Conservation (phyloP, 192 early-diverging fungal species). For the Coemansia umbellata region DNA sequence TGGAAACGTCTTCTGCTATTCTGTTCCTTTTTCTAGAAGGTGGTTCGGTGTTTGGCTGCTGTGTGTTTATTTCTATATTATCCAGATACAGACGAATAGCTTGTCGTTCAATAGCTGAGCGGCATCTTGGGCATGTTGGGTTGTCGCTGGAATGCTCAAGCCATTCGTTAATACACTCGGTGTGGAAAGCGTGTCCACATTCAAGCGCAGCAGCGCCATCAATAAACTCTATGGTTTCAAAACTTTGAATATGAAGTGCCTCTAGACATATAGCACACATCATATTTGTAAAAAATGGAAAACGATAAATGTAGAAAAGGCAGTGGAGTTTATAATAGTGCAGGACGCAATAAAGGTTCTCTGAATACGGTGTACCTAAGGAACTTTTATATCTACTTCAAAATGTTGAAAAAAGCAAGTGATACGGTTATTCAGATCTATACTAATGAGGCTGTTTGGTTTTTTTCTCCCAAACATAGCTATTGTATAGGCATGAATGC, state of each 20-base stretch:
- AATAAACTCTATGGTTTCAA: not conserved
- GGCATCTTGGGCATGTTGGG: not conserved
- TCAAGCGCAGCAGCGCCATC: not conserved
- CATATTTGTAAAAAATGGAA: too few relatives aligned
- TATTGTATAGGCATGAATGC: too few relatives aligned
- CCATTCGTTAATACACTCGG: not conserved
- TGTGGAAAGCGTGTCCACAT: not conserved
- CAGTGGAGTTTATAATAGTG: too few relatives aligned
- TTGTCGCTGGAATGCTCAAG: not conserved
- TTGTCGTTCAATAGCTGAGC: not conserved
- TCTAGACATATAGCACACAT: constrained; percentile 1
- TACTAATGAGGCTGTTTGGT: too few relatives aligned
- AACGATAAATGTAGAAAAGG: too few relatives aligned
- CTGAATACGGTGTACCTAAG: too few relatives aligned
- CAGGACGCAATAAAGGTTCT: too few relatives aligned
- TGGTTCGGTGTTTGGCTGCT: not conserved
- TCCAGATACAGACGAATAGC: not conserved
- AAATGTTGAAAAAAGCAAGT: too few relatives aligned
- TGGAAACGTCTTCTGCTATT: too few relatives aligned
- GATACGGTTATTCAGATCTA: too few relatives aligned
- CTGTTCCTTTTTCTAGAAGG: not conserved
- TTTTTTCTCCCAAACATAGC: too few relatives aligned
- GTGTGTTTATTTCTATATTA: not conserved
- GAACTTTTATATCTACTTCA: too few relatives aligned
- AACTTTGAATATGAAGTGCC: not conserved